These are phyloP conservation scores for Rhodomyrtus psidioides DNA, from an alignment of 441 rosid genomes.

Conservation along the genomic window DNA sequence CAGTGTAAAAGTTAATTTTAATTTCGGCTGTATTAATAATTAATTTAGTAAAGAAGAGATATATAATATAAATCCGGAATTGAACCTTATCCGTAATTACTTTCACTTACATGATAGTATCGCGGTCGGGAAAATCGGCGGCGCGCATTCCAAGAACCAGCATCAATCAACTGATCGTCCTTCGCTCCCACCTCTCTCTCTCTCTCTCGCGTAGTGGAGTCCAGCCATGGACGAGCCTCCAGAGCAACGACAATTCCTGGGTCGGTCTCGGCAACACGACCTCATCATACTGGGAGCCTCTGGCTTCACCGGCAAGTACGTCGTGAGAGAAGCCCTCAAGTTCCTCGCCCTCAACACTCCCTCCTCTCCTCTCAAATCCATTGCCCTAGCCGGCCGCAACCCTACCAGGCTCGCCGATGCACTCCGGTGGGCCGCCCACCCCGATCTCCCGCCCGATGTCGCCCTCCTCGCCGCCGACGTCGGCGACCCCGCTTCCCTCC, in stretches of 20 bases:
- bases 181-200: too few species aligned
- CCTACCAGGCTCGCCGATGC: conserved; percentile 43
- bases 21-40: too few species aligned
- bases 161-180: too few species aligned
- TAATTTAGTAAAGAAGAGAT: too few species aligned
- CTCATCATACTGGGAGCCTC: conserved; percentile 78
- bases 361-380: conserved; percentile 53
- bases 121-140: too few species aligned
- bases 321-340: conserved; percentile 75
- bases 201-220: too few species aligned
- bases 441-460: conserved; percentile 44
- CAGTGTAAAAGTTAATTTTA: too few species aligned
- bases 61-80: too few species aligned
- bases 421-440: conserved; percentile 70
- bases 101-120: too few species aligned
- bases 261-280: conserved; percentile 29
- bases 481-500: conserved; percentile 60
- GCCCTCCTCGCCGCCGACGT: conserved; percentile 66
- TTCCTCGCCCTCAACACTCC: conserved; percentile 54
- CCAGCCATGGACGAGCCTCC: conserved; percentile 17
- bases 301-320: conserved; percentile 86
- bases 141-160: too few species aligned
- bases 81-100: too few species aligned
- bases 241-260: not conserved
- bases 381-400: conserved; percentile 84